Conservation (phyloP, 176 grass and related monocot species). For the Eleusine indica region DNA sequence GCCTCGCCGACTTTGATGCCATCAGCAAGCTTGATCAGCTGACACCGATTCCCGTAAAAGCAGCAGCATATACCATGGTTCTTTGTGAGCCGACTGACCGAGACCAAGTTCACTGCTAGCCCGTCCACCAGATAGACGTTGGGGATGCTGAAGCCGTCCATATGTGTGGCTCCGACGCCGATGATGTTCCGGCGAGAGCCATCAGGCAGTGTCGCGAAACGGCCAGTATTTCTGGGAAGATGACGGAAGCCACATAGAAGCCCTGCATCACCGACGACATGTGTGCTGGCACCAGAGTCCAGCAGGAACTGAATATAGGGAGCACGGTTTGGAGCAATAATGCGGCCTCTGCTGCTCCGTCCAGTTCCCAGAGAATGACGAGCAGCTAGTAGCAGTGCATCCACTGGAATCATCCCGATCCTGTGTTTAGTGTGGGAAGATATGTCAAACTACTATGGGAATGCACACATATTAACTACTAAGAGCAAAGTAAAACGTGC, state of each 20-base stretch:
- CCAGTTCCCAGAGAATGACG: too few species aligned
- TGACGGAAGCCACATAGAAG: not conserved
- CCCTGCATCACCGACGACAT: not conserved
- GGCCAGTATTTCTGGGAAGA: not conserved
- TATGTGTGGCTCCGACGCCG: not conserved
- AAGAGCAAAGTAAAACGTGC: too few species aligned
- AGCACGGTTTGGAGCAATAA: too few species aligned
- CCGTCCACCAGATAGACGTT: not conserved
- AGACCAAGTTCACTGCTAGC: not conserved
- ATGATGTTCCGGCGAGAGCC: not conserved
- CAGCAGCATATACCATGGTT: not conserved
- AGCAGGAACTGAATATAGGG: not conserved
- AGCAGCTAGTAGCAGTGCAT: too few species aligned
- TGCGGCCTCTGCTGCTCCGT: too few species aligned
- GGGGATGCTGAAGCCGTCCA: not conserved
- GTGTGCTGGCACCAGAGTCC: not conserved
- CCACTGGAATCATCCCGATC: not conserved
- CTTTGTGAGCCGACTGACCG: not conserved
- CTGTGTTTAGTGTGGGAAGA: too few species aligned
- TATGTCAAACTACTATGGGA: too few species aligned
- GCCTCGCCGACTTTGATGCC: not conserved
- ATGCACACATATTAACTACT: too few species aligned
- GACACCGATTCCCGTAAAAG: not conserved
- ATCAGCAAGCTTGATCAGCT: not conserved
- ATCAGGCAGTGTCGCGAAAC: not conserved